Evolutionary conservation across 257 asterid species (phyloP).

Genomic region (Solanum verrucosum): DNA sequence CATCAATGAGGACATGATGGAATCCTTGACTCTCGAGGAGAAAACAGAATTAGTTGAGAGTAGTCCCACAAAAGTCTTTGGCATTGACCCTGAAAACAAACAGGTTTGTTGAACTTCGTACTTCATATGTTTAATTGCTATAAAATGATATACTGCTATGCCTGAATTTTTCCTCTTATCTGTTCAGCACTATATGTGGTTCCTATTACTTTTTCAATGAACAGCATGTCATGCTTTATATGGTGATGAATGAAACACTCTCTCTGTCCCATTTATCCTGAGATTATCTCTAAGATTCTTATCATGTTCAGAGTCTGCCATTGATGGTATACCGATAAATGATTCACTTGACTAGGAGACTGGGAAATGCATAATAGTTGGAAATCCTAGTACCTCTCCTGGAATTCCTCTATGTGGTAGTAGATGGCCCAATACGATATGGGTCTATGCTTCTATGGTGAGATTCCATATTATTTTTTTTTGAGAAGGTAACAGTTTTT

Average conservation of each 20-base stretch:
- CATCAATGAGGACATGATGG: conserved; percentile 92
- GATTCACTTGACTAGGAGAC: neutral
- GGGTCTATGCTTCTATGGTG: neutral
- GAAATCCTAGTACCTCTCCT: neutral
- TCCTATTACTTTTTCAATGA: neutral
- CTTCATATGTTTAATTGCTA: neutral
- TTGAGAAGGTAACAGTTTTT: no score
- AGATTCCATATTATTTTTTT: neutral
- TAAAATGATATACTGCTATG: neutral
- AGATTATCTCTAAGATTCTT: neutral
- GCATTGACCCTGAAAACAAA: conserved; percentile 38
- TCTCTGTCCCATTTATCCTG: neutral
- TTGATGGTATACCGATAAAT: neutral
- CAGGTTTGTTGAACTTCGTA: conserved; percentile 37
- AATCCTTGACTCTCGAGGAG: conserved; percentile 49
- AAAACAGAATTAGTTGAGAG: conserved; percentile 71
- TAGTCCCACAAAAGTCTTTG: conserved; percentile 95
- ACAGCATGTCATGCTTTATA: neutral
- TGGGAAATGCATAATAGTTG: neutral
- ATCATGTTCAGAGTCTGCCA: neutral
- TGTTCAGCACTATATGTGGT: neutral
- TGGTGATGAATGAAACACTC: neutral
- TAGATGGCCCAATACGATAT: neutral
- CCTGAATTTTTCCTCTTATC: neutral
- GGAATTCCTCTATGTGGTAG: neutral